Evolutionary conservation across 1,284 basidiomycete species (phyloP).

Genomic region (Irpex sp.): DNA sequence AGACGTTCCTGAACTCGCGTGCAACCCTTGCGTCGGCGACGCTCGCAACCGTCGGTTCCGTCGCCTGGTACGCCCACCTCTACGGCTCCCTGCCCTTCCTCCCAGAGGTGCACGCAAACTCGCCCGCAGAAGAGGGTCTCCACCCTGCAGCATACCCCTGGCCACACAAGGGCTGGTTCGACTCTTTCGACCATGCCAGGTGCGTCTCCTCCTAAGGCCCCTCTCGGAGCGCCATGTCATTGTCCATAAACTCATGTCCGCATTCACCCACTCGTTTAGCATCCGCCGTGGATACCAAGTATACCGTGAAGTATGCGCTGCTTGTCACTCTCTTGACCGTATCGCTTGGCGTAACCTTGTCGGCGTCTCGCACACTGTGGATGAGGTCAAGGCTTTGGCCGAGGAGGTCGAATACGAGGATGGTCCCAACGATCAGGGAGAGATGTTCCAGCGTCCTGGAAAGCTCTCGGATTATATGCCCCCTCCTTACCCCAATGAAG

Average conservation of each 20-base stretch:
- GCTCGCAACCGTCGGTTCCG: slow-evolving; percentile 79
- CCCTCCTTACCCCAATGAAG: slow-evolving; percentile 94
- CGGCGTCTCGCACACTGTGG: slow-evolving; percentile 94
- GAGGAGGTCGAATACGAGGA: slow-evolving; percentile 97
- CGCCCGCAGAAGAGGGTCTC: slow-evolving; percentile 90
- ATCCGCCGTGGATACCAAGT: slow-evolving; percentile 99
- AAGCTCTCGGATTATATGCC: slow-evolving; percentile 98
- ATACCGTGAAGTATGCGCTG: slow-evolving; percentile 98
- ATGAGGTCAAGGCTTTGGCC: slow-evolving; percentile 90
- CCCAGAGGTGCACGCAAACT: slow-evolving; percentile 86
- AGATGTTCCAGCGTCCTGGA: slow-evolving; percentile 98
- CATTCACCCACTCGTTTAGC: slow-evolving; percentile 35
- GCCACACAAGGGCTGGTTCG: not conserved
- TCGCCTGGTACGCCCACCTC: slow-evolving; percentile 95
- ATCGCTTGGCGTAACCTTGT: slow-evolving; percentile 99
- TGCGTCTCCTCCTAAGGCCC: not conserved
- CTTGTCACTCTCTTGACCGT: slow-evolving; percentile 98
- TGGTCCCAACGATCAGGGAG: slow-evolving; percentile 92
- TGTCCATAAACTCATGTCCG: not conserved
- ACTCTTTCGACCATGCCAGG: slow-evolving; percentile 2
- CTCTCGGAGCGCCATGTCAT: not conserved
- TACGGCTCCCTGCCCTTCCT: slow-evolving; percentile 88
- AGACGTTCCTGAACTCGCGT: slow-evolving; percentile 66
- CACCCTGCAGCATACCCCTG: slow-evolving; percentile 72
- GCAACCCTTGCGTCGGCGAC: slow-evolving; percentile 78